Evolutionary conservation across 257 asterid genomes (phyloP).

Genomic region (Orobanche coerulescens): DNA sequence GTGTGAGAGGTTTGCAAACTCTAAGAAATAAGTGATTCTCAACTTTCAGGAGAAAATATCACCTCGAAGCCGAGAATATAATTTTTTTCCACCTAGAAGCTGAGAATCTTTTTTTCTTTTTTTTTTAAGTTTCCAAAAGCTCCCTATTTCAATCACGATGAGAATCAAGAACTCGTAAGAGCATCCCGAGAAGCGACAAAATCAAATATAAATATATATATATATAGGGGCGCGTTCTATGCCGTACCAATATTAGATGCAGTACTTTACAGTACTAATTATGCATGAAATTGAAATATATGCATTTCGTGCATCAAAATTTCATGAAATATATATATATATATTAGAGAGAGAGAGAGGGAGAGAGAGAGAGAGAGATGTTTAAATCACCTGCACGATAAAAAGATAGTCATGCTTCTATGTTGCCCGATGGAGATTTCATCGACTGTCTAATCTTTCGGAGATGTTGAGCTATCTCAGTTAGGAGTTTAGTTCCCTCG

Average conservation of each 20-base stretch:
- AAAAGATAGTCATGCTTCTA: slow-evolving; percentile 22
- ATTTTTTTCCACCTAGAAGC: no score
- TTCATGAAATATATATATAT: background rate
- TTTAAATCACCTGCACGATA: slow-evolving; percentile 14
- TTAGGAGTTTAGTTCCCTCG: slow-evolving; percentile 55
- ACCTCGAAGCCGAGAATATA: no score
- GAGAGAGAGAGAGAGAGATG: background rate
- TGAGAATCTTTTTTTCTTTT: no score
- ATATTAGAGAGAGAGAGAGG: background rate
- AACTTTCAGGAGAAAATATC: no score
- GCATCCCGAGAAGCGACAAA: background rate
- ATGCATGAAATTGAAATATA: background rate
- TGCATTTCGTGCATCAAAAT: no score
- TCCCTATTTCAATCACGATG: background rate
- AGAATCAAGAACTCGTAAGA: background rate
- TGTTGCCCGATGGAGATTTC: slow-evolving; percentile 21
- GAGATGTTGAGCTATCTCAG: slow-evolving; percentile 67
- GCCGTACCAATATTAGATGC: no score
- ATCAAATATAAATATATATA: no score
- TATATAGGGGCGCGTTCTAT: no score
- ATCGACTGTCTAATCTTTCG: slow-evolving; percentile 34
- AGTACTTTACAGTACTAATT: no score
- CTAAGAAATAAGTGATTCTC: no score
- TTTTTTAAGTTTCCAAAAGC: no score
- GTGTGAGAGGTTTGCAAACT: no score